phyloP scores from a whole-genome alignment of 139 green algal genomes.

The Tetraselmis striata region DNA sequence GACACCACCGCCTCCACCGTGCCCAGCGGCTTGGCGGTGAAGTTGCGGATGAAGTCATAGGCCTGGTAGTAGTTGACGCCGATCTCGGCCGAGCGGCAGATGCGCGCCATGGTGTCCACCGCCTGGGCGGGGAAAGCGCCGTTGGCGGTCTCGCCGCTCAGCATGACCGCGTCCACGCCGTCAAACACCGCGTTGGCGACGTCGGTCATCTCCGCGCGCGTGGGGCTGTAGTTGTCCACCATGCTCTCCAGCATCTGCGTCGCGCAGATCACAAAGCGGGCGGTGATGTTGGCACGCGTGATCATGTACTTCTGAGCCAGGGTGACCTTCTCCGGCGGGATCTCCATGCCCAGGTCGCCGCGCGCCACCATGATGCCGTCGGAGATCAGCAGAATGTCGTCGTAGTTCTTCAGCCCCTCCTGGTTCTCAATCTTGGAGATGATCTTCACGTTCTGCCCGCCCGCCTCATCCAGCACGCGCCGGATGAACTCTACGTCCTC shows the following conservation, averaged over 20 bases:
- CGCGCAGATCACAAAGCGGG: slow-evolving; percentile 24
- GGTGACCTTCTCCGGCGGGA: slow-evolving; percentile 49
- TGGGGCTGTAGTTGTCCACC: slow-evolving; percentile 24
- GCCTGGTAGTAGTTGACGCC: slow-evolving; percentile 49
- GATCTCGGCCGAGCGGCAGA: slow-evolving; percentile 42
- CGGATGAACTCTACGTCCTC: slow-evolving; percentile 52
- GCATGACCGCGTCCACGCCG: slow-evolving; percentile 54
- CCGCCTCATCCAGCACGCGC: slow-evolving; percentile 40
- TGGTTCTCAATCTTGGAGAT: slow-evolving; percentile 76
- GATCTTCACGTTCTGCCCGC: slow-evolving; percentile 55
- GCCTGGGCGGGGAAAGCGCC: slow-evolving; percentile 33
- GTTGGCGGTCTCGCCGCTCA: slow-evolving; percentile 51
- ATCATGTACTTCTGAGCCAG: slow-evolving; percentile 67
- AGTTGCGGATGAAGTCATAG: slow-evolving; percentile 51
- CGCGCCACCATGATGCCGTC: slow-evolving; percentile 73
- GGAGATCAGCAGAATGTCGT: slow-evolving; percentile 37
- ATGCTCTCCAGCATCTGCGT: slow-evolving; percentile 39
- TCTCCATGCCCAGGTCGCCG: slow-evolving; percentile 69
- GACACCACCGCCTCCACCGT: slow-evolving; percentile 42
- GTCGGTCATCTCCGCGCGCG: slow-evolving; percentile 29
- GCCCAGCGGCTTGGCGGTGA: slow-evolving; percentile 51
- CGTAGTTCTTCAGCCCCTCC: slow-evolving; percentile 49
- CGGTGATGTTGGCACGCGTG: slow-evolving; percentile 41
- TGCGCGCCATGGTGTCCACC: slow-evolving; percentile 45
- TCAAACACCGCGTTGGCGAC: slow-evolving; percentile 35